A percentile compares a stretch with the other conserved stretches of the same genome.
These are phyloP conservation scores for Nakaseomyces delphensis DNA, from an alignment of 1,139 yeast species.

Conservation along the genomic window DNA sequence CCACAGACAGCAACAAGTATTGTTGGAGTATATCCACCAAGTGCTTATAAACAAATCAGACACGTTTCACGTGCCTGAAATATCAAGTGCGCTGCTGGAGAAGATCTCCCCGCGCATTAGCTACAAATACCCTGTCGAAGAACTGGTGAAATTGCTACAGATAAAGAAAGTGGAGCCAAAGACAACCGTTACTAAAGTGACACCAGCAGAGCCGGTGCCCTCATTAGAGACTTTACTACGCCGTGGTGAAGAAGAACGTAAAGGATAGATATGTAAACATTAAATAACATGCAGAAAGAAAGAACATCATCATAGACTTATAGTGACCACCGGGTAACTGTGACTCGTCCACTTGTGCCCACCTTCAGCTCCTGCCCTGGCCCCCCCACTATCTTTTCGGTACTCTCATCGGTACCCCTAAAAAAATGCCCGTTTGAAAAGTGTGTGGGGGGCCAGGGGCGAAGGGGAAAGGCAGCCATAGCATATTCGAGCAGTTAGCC, in stretches of 20 bases:
- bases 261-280: background rate
- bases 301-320: no score
- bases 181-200: conserved; percentile 9
- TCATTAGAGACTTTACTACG: conserved; percentile 20
- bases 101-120: conserved; percentile 15
- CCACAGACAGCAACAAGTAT: conserved; percentile 22
- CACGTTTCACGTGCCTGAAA: conserved; percentile 17
- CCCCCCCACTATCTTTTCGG: no score
- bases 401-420: no score
- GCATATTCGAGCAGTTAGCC: no score
- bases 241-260: conserved; percentile 10
- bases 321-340: no score
- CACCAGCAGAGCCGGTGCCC: conserved; percentile 15
- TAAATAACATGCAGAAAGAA: no score
- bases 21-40: conserved; percentile 25
- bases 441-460: no score
- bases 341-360: no score
- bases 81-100: conserved; percentile 13
- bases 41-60: conserved; percentile 12
- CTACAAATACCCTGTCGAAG: conserved; percentile 6
- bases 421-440: no score
- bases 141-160: conserved; percentile 14
- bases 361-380: no score
- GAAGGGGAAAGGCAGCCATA: no score
- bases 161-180: conserved; percentile 14